Evolutionary conservation across 495 filamentous ascomycete genomes (phyloP), one percentile per base, ranked within the genome.

Genomic region (Platismatia glauca): DNA sequence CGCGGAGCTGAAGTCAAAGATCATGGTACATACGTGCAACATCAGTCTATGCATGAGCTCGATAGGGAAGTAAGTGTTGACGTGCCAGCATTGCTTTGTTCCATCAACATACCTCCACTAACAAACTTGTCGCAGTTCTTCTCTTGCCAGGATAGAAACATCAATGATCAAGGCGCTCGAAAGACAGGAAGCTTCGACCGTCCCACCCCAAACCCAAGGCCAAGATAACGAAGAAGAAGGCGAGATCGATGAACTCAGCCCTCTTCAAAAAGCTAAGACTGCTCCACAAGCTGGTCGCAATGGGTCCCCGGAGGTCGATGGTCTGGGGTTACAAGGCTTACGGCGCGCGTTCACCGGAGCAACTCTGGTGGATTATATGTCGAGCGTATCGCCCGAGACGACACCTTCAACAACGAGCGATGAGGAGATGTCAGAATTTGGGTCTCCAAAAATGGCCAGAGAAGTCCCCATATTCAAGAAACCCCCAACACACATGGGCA

Each of bases 1-100:
- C 56, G 68, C 71, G 31, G 67, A 74, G 18, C 63, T 76, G 13
- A 75, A 70, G 59, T 73, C 72, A 3, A 73, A 72, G 44, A 67
- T 77, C 8, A 73, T 74, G 69, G 68, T 73, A 13, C 71, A 76
- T 55, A 67, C 66, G 12, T 74, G 70, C 64, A 71, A 74, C 38
- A 58, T 78, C 37, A 72, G 69, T 60, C 52, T 77, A 27, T 78
- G 72, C 39, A 71, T 74, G 68, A 74, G 68, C 59, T 71, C 71
- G 0, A 73, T 75, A n/a, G 68, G 68, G 31, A 72, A 71, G 74
- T 77, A 58, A 65, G 74, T 72, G 34, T 37, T 52, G n/a, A 29
- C 34, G 27, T 34, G n/a, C 61, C 18, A 57, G 37, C 27, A 44
- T 22, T 13, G 13, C 13, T 11, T 53, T 59, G 44, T 1, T 12